Evolutionary conservation across 1,284 basidiomycete species (phyloP).

Genomic region (Ustilago crameri): DNA sequence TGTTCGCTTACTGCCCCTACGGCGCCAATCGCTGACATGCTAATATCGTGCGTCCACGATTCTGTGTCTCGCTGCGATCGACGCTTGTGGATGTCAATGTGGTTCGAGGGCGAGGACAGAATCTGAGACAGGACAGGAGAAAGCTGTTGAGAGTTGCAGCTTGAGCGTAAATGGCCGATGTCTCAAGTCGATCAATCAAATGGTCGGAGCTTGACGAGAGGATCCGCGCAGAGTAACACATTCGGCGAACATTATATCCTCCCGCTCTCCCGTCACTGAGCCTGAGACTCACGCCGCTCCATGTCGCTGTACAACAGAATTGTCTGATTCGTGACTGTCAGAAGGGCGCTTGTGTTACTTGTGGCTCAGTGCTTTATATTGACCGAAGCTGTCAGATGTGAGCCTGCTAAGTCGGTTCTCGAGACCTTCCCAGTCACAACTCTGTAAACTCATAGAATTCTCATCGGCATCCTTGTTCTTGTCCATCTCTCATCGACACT

Average conservation of each 20-base stretch:
- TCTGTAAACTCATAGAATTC: too few relatives aligned
- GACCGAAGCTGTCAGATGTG: background rate
- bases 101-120: too few relatives aligned
- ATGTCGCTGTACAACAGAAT: background rate
- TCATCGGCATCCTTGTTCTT: too few relatives aligned
- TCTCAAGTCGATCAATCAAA: background rate
- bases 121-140: too few relatives aligned
- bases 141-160: background rate
- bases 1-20: too few relatives aligned
- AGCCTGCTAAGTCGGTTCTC: too few relatives aligned
- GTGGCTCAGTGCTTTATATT: background rate
- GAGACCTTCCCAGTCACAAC: too few relatives aligned
- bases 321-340: background rate
- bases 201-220: background rate
- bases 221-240: slow-evolving; percentile 6
- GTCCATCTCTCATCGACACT: too few relatives aligned
- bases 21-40: too few relatives aligned
- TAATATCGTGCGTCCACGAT: too few relatives aligned
- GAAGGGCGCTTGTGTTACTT: background rate
- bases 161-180: background rate
- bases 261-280: background rate
- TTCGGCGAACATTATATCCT: background rate
- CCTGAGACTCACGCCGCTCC: background rate
- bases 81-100: too few relatives aligned
- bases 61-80: too few relatives aligned